A percentile compares a stretch with the other conserved stretches of the same genome.
These are phyloP conservation scores for Kwoniella sp. DNA, from an alignment of 768 basidiomycete species.

Conservation along the genomic window DNA sequence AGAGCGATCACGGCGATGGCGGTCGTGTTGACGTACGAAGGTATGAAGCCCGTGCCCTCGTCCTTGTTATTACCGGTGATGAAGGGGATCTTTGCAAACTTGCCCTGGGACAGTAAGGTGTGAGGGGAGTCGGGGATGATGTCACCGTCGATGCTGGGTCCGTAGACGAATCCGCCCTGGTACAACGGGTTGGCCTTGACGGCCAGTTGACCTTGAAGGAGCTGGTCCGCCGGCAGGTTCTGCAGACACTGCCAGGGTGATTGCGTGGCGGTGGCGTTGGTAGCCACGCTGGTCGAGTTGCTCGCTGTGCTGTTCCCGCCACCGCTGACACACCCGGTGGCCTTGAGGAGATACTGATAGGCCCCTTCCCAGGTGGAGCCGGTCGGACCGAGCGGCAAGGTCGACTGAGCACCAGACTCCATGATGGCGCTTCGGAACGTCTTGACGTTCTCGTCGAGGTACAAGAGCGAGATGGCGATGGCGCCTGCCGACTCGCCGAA, in stretches of 20 bases:
- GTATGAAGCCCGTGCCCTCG: constrained; percentile 46
- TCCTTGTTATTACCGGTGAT: constrained; percentile 46
- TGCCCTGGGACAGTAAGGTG: constrained; percentile 29
- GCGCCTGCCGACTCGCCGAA: constrained; percentile 60
- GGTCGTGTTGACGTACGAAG: constrained; percentile 19
- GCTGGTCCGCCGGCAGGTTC: constrained; percentile 18
- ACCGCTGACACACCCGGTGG: constrained; percentile 29
- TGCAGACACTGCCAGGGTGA: constrained; percentile 37
- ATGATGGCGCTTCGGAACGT: constrained; percentile 24
- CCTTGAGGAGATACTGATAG: constrained; percentile 29
- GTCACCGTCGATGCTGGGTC: constrained; percentile 43
- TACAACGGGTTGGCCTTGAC: constrained; percentile 21
- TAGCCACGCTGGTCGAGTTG: constrained; percentile 3
- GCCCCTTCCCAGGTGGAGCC: constrained; percentile 24
- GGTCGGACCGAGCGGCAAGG: constrained; percentile 14
- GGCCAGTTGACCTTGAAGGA: constrained; percentile 33
- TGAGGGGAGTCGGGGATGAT: constrained; percentile 42
- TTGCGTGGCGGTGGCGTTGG: not conserved
- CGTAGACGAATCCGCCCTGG: constrained; percentile 28
- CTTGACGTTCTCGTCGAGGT: constrained; percentile 22
- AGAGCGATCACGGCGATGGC: constrained; percentile 10
- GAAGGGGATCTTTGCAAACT: constrained; percentile 41
- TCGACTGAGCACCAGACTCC: constrained; percentile 32
- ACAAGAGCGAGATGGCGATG: constrained; percentile 55
- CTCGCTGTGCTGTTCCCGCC: not conserved